A percentile compares a stretch with the other conserved stretches of the same genome.
phyloP scores from a whole-genome alignment of 441 rosid species.

The Eutrema salsugineum region DNA sequence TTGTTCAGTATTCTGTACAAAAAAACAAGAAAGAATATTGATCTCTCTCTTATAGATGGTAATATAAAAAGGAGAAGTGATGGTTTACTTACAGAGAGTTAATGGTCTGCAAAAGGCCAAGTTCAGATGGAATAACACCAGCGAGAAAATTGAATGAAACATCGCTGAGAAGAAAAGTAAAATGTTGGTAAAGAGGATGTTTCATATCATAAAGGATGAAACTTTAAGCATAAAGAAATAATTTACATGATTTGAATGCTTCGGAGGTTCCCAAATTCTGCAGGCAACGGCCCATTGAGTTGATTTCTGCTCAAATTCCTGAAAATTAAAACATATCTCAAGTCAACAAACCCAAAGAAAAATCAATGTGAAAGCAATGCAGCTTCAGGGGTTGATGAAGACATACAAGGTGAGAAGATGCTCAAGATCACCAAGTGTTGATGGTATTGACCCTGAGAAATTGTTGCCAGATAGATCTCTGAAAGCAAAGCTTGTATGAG shows the following conservation, averaged over 20 bases:
- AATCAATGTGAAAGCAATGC: not conserved
- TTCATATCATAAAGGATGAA: not conserved
- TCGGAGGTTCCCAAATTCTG: conserved; percentile 80
- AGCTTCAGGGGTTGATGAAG: not conserved
- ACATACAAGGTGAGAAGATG: conserved; percentile 83
- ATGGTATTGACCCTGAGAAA: conserved; percentile 71
- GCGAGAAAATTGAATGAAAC: conserved; percentile 67
- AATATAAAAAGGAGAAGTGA: not conserved
- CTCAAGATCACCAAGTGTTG: conserved; percentile 84
- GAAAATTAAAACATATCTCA: not conserved
- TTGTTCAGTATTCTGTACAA: conserved; percentile 62
- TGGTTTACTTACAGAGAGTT: conserved; percentile 57
- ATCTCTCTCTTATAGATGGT: not conserved
- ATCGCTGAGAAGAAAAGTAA: conserved; percentile 43
- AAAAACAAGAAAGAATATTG: not conserved
- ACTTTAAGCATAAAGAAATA: not conserved
- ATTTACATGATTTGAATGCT: conserved; percentile 71
- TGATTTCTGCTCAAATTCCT: conserved; percentile 80
- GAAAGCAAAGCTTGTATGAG: not conserved
- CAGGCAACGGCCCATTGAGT: conserved; percentile 62
- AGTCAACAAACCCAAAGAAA: not conserved
- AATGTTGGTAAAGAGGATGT: not conserved
- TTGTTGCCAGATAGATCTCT: conserved; percentile 88
- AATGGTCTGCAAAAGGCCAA: conserved; percentile 85
- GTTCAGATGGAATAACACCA: conserved; percentile 67